These are phyloP conservation scores for Peniophora sp. DNA, from an alignment of 1,284 basidiomycete genomes.

Conservation along the genomic window DNA sequence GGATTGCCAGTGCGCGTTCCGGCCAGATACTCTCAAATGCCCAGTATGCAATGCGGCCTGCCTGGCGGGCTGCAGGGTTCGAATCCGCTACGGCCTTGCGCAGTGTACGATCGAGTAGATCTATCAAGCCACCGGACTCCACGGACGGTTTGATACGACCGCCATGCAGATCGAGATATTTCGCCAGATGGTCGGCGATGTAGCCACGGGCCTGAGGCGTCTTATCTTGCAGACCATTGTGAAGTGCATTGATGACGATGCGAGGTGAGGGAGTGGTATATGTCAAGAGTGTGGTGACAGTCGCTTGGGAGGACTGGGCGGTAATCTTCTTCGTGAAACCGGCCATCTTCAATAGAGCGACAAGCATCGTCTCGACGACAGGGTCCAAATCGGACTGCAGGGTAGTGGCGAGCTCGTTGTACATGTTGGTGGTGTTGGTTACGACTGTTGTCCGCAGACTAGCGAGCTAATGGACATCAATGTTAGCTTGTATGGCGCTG, in stretches of 20 bases:
- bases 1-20: constrained; percentile 53
- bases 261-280: constrained; percentile 71
- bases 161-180: constrained; percentile 67
- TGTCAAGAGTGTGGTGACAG: constrained; percentile 62
- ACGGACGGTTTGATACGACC: constrained; percentile 54
- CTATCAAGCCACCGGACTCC: constrained; percentile 59
- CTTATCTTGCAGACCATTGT: constrained; percentile 76
- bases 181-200: constrained; percentile 59
- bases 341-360: constrained; percentile 79
- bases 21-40: constrained; percentile 72
- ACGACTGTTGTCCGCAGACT: constrained; percentile 92
- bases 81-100: constrained; percentile 71
- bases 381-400: constrained; percentile 72
- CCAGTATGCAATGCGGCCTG: constrained; percentile 76
- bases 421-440: constrained; percentile 71
- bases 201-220: constrained; percentile 73
- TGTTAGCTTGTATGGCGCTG: too few species aligned
- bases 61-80: constrained; percentile 76
- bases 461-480: constrained; percentile 46
- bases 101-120: constrained; percentile 65
- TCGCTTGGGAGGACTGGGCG: constrained; percentile 79
- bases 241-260: constrained; percentile 65
- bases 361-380: constrained; percentile 69
- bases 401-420: constrained; percentile 66
- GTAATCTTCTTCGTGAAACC: constrained; percentile 94